These are phyloP conservation scores for Jackrogersella multiformis DNA, from an alignment of 495 filamentous ascomycete genomes.

Conservation along the genomic window DNA sequence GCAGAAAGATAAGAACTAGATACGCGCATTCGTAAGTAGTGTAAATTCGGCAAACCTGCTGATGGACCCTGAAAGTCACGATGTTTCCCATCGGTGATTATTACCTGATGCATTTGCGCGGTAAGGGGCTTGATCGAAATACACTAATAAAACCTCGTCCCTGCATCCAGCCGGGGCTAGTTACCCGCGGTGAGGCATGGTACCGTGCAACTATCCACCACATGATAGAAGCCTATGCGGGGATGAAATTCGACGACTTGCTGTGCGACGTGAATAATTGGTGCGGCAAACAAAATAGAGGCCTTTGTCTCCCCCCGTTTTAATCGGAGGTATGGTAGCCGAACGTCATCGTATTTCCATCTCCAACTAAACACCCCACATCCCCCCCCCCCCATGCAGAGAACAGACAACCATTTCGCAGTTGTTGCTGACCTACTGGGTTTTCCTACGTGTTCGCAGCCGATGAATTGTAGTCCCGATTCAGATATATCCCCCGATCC, in stretches of 20 bases:
- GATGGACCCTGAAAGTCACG: conserved; percentile 16
- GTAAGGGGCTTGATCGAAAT: neutral
- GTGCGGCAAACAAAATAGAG: conserved; percentile 34
- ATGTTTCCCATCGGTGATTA: conserved; percentile 1
- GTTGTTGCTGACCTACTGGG: conserved; percentile 18
- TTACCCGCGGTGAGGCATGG: conserved; percentile 25
- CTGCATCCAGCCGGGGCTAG: conserved; percentile 32
- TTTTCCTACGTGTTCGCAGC: conserved; percentile 29
- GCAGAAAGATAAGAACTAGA: conserved; percentile 25
- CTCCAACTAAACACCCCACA: conserved; percentile 37
- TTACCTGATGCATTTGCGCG: neutral
- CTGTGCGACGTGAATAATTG: conserved; percentile 31
- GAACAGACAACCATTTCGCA: conserved; percentile 1
- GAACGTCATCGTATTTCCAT: conserved; percentile 39
- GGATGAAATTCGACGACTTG: conserved; percentile 23
- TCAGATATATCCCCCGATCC: conserved; percentile 32
- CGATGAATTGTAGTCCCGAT: conserved; percentile 24
- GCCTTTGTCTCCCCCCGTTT: conserved; percentile 30
- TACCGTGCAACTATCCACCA: conserved; percentile 29
- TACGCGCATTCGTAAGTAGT: neutral
- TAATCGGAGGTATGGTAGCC: conserved; percentile 40
- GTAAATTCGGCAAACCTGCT: conserved; percentile 1
- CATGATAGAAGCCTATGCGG: conserved; percentile 36
- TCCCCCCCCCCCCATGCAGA: conserved; percentile 37
- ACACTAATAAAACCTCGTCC: conserved; percentile 15